Evolutionary conservation across 2,329 filamentous ascomycete species (phyloP), one percentile per base, ranked within the genome.

Genomic region (Aquanectria penicillioides): DNA sequence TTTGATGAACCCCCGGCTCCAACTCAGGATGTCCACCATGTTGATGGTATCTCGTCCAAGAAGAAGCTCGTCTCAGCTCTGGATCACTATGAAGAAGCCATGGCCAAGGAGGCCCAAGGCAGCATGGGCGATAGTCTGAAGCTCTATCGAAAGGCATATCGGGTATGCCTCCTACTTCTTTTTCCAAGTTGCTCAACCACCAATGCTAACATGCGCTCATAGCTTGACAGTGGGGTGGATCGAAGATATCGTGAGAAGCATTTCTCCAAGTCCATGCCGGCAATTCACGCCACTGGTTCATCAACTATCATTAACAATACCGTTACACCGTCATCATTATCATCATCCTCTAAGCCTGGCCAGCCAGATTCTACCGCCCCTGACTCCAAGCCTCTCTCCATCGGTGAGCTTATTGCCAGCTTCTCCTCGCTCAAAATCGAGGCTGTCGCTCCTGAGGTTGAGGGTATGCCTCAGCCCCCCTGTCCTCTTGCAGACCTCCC

Each of bases 51-150:
- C 1, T 43, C 61, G 15, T 57, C 56, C 9, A 37, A 74, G 10
- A 74, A 66, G 54, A 76, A 90, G 66, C 91, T 91, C 5, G 80
- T 81, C 18, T 91, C 94, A 10, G 95, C 95, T 1, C 78, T 99
- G 13, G 95, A 98, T 68, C 92, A 97, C 74, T 98, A 95, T 70
- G 95, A 98, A 74, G 87, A 86, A 72, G 95, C 94, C 4, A 94
- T 97, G 54, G 91, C 96, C 76, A 93, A 89, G 75, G 95, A 99
- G 77, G 86, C 84, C 0, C 86, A 91, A 68, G 95, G 95, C 1
- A 95, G 87, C 62, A 81, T 98, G 47, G 93, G 94, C 5, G 94
- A 98, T 63, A 98, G 94, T 72, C 75, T 99, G 53, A 87, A 86
- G 64, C 84, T 96, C 47, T 99, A 99, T 75, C 87, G 95, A 41